Base-by-base conservation (phyloP, 257 asterid species). In the Petunia axillaris region DNA sequence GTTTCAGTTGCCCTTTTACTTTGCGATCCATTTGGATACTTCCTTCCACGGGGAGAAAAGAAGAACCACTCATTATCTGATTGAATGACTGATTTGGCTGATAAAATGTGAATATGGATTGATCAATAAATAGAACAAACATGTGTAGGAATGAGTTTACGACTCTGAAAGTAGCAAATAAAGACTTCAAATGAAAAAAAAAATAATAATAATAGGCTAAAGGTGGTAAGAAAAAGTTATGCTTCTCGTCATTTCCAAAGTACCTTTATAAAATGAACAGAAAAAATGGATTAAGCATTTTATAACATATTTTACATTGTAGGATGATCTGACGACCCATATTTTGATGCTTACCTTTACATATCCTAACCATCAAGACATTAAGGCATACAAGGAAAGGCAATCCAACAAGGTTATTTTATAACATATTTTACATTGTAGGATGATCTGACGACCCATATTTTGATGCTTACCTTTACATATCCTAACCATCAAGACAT, bases 61-160 rank as follows among this genome's bases (percentile, higher is more conserved):
- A 92, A 95, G 79, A 93, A 95, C 99, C 99, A 95, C 71, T 95
- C 99, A 14, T 81, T 88, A 48, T 92, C 97, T 1, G 99, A 95
- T 68, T 81, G 89, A 67, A 95, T 85, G 46, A 90, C 83, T 0
- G 98, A 83, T 74, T 83, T 90, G 35, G 80, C 98, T 95, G 91
- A 3, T 77, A 63, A 77, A 82, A 81, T 68, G 85, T 43, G 70
- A 55, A 52, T 1, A 64, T 1, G 48, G 16, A 39, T 55, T 37
- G 14, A 65, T 79, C 82, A 79, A 36, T 79, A 55, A 64, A 79
- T 52, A 0, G 48, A 79, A 55, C 55, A 44, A 25, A 36, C 41
- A 36, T 36, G 46, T 36, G 46, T 36, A 1, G 0, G 62, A 6
- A 50, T 35, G 62, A 73, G 78, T 73, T 25, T 11, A 0, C 7